These are phyloP conservation scores for Coelastrella sp. DNA, from an alignment of 139 green algal species.

Conservation along the genomic window DNA sequence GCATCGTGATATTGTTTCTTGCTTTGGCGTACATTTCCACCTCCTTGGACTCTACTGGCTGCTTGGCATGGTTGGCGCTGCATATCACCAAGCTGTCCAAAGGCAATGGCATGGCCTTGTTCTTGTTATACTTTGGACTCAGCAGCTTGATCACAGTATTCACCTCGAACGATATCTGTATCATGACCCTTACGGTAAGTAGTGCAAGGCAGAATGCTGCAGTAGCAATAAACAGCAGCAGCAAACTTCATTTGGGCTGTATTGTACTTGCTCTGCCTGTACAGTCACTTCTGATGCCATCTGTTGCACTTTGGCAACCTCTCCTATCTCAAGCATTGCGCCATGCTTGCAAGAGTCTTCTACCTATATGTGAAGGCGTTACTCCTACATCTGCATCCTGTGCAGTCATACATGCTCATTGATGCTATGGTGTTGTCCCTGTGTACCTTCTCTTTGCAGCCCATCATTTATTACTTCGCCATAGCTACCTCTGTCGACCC, in stretches of 20 bases:
- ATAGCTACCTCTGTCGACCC: slow-evolving; percentile 34
- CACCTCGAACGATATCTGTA: slow-evolving; percentile 62
- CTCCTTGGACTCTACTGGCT: slow-evolving; percentile 58
- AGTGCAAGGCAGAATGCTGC: neutral
- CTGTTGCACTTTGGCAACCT: no score
- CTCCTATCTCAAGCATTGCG: no score
- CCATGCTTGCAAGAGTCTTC: no score
- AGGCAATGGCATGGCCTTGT: slow-evolving; percentile 53
- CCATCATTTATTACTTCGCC: slow-evolving; percentile 56
- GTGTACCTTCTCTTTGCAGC: slow-evolving; percentile 12
- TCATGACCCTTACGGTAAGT: slow-evolving; percentile 63
- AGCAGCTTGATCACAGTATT: slow-evolving; percentile 55
- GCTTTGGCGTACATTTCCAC: slow-evolving; percentile 59
- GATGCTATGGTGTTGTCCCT: neutral
- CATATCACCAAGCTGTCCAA: slow-evolving; percentile 46
- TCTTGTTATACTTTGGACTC: slow-evolving; percentile 58
- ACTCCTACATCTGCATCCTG: neutral
- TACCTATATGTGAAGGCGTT: no score
- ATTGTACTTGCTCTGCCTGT: neutral
- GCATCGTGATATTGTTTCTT: slow-evolving; percentile 56
- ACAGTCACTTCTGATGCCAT: no score
- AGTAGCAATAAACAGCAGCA: neutral
- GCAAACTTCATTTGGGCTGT: neutral
- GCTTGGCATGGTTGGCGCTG: slow-evolving; percentile 56
- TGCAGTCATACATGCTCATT: neutral